Evolutionary conservation across 805 yeast species (phyloP).

Genomic region (Ogataea henricii): DNA sequence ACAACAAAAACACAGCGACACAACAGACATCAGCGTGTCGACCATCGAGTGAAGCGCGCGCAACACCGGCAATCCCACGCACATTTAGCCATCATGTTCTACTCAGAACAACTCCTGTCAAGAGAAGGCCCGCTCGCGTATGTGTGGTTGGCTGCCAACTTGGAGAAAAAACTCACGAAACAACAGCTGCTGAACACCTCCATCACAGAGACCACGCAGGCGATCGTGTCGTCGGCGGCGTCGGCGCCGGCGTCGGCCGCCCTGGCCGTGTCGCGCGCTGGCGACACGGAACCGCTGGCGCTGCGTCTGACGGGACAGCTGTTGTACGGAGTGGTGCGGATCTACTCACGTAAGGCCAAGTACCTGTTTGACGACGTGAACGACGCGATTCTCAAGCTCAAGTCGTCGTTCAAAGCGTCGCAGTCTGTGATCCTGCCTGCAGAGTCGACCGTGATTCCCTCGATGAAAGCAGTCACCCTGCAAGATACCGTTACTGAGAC

Average conservation of each 20-base stretch:
- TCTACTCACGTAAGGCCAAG: constrained; percentile 82
- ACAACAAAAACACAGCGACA: not conserved
- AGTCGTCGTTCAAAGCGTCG: constrained; percentile 58
- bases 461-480: constrained; percentile 59
- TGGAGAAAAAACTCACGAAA: constrained; percentile 75
- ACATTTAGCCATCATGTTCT: constrained; percentile 41
- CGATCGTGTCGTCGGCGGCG: constrained; percentile 49
- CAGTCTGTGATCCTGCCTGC: constrained; percentile 58
- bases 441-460: constrained; percentile 60
- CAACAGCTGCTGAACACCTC: constrained; percentile 72
- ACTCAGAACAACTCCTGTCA: constrained; percentile 54
- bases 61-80: not conserved
- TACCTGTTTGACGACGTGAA: constrained; percentile 81
- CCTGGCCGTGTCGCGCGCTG: constrained; percentile 17
- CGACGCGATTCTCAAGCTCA: constrained; percentile 71
- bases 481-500: constrained; percentile 79
- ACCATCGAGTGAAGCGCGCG: not conserved
- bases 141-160: constrained; percentile 91
- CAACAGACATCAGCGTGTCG: not conserved
- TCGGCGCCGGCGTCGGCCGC: constrained; percentile 7
- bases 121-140: constrained; percentile 84
- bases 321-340: constrained; percentile 81
- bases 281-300: constrained; percentile 60
- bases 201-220: constrained; percentile 64
- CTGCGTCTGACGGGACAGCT: constrained; percentile 83